phyloP scores from a whole-genome alignment of 805 yeast genomes.

The Pichia membranifaciens region DNA sequence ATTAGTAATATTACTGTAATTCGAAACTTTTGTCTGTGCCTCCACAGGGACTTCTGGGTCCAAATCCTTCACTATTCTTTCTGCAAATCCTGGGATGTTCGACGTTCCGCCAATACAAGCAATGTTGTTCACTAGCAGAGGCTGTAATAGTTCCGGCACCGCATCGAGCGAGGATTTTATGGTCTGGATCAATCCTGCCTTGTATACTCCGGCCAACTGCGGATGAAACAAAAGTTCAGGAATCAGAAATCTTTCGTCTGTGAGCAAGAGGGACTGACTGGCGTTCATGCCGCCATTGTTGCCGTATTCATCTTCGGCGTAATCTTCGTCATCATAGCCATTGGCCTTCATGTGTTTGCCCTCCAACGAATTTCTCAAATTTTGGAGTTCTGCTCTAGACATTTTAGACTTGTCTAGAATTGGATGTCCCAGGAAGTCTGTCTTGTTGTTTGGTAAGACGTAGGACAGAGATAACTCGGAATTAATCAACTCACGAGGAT shows the following conservation, averaged over 20 bases:
- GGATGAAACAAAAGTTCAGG: slow-evolving; percentile 91
- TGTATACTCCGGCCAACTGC: slow-evolving; percentile 65
- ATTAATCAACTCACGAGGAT: slow-evolving; percentile 14
- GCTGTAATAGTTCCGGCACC: slow-evolving; percentile 68
- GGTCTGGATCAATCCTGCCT: slow-evolving; percentile 71
- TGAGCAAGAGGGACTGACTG: slow-evolving; percentile 55
- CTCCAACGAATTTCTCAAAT: slow-evolving; percentile 41
- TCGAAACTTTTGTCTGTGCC: slow-evolving; percentile 53
- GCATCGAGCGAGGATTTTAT: slow-evolving; percentile 62
- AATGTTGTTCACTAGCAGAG: slow-evolving; percentile 74
- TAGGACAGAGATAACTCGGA: slow-evolving; percentile 51
- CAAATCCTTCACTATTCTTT: slow-evolving; percentile 55
- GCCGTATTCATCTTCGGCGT: slow-evolving; percentile 14
- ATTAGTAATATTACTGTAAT: slow-evolving; percentile 23
- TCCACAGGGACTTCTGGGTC: slow-evolving; percentile 65
- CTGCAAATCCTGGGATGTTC: slow-evolving; percentile 59
- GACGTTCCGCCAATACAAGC: slow-evolving; percentile 80
- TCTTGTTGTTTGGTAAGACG: slow-evolving; percentile 82
- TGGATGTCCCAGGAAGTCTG: slow-evolving; percentile 65
- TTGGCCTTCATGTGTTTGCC: slow-evolving; percentile 83
- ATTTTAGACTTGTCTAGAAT: slow-evolving; percentile 16
- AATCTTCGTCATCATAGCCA: slow-evolving; percentile 66
- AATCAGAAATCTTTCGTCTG: slow-evolving; percentile 80
- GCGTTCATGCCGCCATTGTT: slow-evolving; percentile 31
- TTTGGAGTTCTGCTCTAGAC: slow-evolving; percentile 9